Evolutionary conservation across 345 rosid species (phyloP), one percentile per base, ranked within the genome.

Genomic region (Linum trigynum): DNA sequence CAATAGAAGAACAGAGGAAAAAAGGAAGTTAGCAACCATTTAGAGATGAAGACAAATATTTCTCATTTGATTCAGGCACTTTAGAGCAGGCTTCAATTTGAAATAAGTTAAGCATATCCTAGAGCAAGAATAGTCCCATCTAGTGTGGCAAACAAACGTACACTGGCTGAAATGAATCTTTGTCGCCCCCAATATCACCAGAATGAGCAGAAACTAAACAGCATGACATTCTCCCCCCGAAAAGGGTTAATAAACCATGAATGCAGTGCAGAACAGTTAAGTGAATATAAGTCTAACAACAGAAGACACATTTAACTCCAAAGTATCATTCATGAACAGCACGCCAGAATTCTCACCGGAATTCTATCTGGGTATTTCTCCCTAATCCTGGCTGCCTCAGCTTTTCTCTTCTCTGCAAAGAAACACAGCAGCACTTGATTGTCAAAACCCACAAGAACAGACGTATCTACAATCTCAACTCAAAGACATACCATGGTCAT

Each of bases 331-430:
- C 50, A 15, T 14, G 3, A 0, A 16, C 5, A 5, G 16, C 35
- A 16, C 8, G 12, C 16, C 45, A 23, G 38, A 59, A 68, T 55
- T 71, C 91, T 88, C 76, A 91, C 98, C 72, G 98, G 98, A 71
- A 91, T 85, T 43, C 98, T 89, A 75, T 91, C 98, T 14, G 95
- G 84, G 80, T 91, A 91, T 59, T 91, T 91, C 70, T 89, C 98
- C 80, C 95, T 84, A 68, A 89, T 91, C 83, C 98, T 83, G 58
- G 96, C 92, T 79, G 95, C 96, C 80, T 89, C 98, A 0, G 98
- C 98, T 11, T 83, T 74, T 75, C 98, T 89, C 84, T 91, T 91
- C 81, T 89, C 98, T 91, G 79, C 65, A 79, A 15, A 63, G 35
- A n/a, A 37, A 73, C 1, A 9, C 39, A 42, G 59, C 69, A 57